Evolutionary conservation across 257 asterid genomes (phyloP), one percentile per base, ranked within the genome.

Genomic region (Knoxia roxburghii): DNA sequence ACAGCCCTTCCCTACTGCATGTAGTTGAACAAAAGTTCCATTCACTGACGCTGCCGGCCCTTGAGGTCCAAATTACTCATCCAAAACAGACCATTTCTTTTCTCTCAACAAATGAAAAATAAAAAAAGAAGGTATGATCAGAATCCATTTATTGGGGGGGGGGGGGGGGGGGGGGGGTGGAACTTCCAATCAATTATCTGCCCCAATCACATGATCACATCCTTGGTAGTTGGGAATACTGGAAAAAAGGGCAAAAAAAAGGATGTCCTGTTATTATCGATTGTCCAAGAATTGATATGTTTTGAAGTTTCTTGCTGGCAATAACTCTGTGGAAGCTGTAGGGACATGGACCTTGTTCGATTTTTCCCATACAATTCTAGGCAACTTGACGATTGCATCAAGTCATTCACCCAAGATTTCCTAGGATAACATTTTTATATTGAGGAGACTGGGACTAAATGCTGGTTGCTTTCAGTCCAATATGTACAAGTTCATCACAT

Each of bases 61-160:
- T 30, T 57, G 63, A 57, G 63, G 63, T 57, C 43, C 43, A 57
- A 57, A 57, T n/a, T 29, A 7, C 39, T 24, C 61, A 56, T 32
- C 63, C 41, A 57, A 57, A 57, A 7, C 46, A 11, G 10, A 41
- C 14, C 9, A 41, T 41, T 41, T 41, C 2, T 41, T 7, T 7
- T 33, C n/a, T n/a, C n/a, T n/a, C n/a, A 9, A 37, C 41, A 37
- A 37, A 37, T 3, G 41, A 37, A 37, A 37, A 37, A 37, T 4
- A 37, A 37, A 37, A 37, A 37, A 37, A 37, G 41, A 37, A 37
- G 9, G 4, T n/a, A n/a, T n/a, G n/a, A n/a, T n/a, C n/a, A n/a
- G 9, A 37, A 37, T 4, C 46, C 5, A 41, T 6, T 41, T 41
- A 41, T 41, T 6, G 46, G 14, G 46, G 41, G 41, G 41, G 41